Evolutionary conservation across 768 basidiomycete genomes (phyloP), one percentile per base, ranked within the genome.

Genomic region (Pholiota molesta): DNA sequence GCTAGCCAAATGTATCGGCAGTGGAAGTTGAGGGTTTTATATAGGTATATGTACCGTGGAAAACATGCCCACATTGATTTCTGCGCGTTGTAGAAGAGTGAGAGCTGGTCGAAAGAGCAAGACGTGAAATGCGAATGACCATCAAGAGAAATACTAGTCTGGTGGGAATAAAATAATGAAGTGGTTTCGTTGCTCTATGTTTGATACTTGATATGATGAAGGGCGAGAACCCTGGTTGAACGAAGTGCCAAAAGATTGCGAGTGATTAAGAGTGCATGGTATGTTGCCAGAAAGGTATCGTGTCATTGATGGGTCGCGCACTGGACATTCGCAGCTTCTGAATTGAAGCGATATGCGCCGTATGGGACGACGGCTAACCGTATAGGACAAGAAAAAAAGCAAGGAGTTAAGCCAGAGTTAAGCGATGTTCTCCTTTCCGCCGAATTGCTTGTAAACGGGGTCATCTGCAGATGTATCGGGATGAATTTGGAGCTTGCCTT

Each of bases 401-500:
- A 10, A 28, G n/a, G n/a, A n/a, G n/a, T n/a, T n/a, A n/a, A n/a
- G n/a, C n/a, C n/a, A 8, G 19, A 58, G n/a, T 33, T 65, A 69
- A 19, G 69, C 68, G n/a, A 71, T 71, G 29, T 71, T 72, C 60
- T 70, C 69, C 62, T 67, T 68, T 21, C 70, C 66, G 33, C 65
- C 68, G 28, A 72, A 72, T 49, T 71, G 68, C 55, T 64, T 59
- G 55, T 69, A 81, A 13, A 79, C 75, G 14, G 81, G 79, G 67
- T 96, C 93, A 62, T 91, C 86, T 33, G 74, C 78, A 51, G 84
- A 79, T 2, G 94, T 96, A 39, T 92, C 92, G 0, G 95, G 95
- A 70, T 97, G 95, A 6, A 97, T 78, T 72, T 94, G 93, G 16
- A 95, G 79, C 74, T 85, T 91, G 64, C 94, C 94, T 72, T 91